Percentiles rank a stretch among this genome's conserved stretches.
These are phyloP conservation scores for Chalara sp. DNA, from an alignment of 2,329 filamentous ascomycete species.

Conservation along the genomic window DNA sequence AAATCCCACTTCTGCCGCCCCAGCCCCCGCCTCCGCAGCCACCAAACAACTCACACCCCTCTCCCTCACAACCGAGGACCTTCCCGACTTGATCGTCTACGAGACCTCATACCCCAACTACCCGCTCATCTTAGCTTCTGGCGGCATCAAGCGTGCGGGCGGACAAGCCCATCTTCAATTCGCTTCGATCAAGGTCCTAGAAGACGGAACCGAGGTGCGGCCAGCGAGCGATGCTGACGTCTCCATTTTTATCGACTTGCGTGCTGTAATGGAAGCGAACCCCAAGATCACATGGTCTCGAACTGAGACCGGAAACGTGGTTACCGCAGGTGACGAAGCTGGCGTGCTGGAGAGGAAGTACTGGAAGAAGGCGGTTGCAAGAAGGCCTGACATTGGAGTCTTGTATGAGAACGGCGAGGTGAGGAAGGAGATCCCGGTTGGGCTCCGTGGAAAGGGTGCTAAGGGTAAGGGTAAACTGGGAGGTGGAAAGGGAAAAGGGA, in stretches of 20 bases:
- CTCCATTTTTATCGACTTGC: constrained; percentile 35
- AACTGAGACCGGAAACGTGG: constrained; percentile 30
- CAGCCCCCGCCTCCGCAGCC: constrained; percentile 12
- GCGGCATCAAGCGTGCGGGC: constrained; percentile 34
- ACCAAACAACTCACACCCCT: constrained; percentile 25
- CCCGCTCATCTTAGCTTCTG: constrained; percentile 34
- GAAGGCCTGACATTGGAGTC: constrained; percentile 35
- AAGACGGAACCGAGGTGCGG: constrained; percentile 25
- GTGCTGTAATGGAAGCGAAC: constrained; percentile 26
- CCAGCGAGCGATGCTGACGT: constrained; percentile 32
- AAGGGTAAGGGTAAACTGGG: constrained; percentile 31
- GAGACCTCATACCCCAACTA: constrained; percentile 39
- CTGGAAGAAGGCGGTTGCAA: constrained; percentile 37
- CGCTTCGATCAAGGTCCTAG: constrained; percentile 24
- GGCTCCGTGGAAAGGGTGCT: constrained; percentile 33
- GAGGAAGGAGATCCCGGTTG: constrained; percentile 36
- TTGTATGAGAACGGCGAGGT: constrained; percentile 37
- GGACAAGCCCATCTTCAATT: constrained; percentile 28
- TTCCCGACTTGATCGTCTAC: constrained; percentile 37
- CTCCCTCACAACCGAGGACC: constrained; percentile 28
- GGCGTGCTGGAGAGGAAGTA: constrained; percentile 27
- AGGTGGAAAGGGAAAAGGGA: constrained; percentile 30
- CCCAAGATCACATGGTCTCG: constrained; percentile 31
- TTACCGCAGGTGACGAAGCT: constrained; percentile 25
- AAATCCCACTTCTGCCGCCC: constrained; percentile 14